Evolutionary conservation across 768 basidiomycete genomes (phyloP), one percentile per base, ranked within the genome.

Genomic region (Trametes meyenii): DNA sequence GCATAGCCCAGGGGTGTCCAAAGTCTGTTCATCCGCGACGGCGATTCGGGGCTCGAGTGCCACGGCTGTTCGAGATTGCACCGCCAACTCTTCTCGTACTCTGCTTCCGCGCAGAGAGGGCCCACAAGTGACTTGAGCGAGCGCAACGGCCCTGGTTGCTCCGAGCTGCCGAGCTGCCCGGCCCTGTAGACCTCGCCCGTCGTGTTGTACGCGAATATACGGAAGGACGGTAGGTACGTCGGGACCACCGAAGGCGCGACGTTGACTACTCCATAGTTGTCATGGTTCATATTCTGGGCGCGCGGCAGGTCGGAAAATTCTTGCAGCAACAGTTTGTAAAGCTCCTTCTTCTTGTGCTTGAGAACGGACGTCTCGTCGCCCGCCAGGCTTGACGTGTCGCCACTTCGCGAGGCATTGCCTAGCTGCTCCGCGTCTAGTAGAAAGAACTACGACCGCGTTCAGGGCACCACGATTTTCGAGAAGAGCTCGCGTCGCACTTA

Each of bases 1-100:
- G 90, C 87, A 77, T 88, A 97, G 46, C 92, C 92, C 43, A 95
- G 76, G 4, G 90, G 88, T 10, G 85, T 84, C 82, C 88, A 89
- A 49, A 81, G 79, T 51, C 76, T 77, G 72, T 94, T 95, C 36
- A 68, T 77, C 59, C 90, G 79, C 24, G 90, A 90, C 12, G 94
- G 94, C 12, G 90, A 82, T 21, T 81, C 70, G 23, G 82, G 74
- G 75, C 83, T 86, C 67, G 82, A 85, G 72, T 81, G 77, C 87
- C 83, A 89, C 17, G 81, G 75, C 60, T 82, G 77, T 65, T 83
- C 76, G 64, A 86, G 71, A 63, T 83, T 80, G 72, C 89, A 90
- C 67, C 82, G 82, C 81, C 88, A 89, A 40, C 83, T 84, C 49
- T 86, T 77, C 63, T 74, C 74, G 70, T 87, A 84, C 67, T 76